Evolutionary conservation across 495 filamentous ascomycete genomes (phyloP).

Genomic region (Podospora fimiseda): DNA sequence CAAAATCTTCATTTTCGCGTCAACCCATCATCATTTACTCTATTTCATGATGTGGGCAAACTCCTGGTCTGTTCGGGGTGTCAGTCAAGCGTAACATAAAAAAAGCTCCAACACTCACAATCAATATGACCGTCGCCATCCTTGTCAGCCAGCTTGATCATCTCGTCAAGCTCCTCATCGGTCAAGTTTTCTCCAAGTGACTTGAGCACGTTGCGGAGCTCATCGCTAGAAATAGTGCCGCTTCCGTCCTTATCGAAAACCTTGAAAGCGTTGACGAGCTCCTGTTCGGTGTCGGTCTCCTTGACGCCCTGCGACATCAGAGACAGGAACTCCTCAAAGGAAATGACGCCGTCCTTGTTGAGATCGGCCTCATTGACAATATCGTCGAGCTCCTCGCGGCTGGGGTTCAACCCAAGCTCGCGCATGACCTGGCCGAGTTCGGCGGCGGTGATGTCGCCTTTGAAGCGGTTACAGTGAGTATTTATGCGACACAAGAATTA

Average conservation of each 20-base stretch:
- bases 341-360: constrained; percentile 41
- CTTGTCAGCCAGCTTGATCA: constrained; percentile 42
- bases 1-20: no score
- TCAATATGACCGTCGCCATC: constrained; percentile 45
- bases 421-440: constrained; percentile 42
- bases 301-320: constrained; percentile 40
- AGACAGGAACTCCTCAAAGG: constrained; percentile 42
- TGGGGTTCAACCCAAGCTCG: constrained; percentile 41
- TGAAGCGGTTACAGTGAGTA: not conserved
- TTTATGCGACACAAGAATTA: not conserved
- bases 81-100: no score
- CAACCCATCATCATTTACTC: no score
- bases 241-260: constrained; percentile 46
- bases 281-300: constrained; percentile 38
- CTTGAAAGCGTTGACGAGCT: constrained; percentile 41
- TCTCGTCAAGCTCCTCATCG: constrained; percentile 42
- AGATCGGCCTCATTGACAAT: constrained; percentile 43
- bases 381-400: constrained; percentile 37
- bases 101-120: constrained; percentile 26
- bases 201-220: constrained; percentile 40
- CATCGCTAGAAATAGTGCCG: constrained; percentile 41
- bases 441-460: constrained; percentile 37
- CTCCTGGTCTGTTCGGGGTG: constrained; percentile 66
- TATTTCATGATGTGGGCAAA: constrained; percentile 83
- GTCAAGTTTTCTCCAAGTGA: constrained; percentile 43